A percentile compares a stretch with the other conserved stretches of the same genome.
These are phyloP conservation scores for Ophiognomonia clavigignenti-juglandacearum DNA, from an alignment of 2,329 filamentous ascomycete genomes.

Conservation along the genomic window DNA sequence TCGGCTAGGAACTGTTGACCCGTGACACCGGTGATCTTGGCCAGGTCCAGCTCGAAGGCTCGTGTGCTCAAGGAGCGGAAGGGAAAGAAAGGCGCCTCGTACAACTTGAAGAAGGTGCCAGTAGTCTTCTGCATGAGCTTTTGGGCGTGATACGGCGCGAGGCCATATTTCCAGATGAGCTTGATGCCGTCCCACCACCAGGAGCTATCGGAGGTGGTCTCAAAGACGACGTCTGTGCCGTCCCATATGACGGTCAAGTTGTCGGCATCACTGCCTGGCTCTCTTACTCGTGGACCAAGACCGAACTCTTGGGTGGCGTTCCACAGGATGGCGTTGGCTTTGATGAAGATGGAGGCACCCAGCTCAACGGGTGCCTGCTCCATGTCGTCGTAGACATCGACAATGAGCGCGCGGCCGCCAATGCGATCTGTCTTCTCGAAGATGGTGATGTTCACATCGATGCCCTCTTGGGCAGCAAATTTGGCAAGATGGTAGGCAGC, in stretches of 20 bases:
- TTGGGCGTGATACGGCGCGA: conserved; percentile 69
- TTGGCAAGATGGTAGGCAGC: conserved; percentile 76
- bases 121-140: conserved; percentile 68
- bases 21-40: conserved; percentile 61
- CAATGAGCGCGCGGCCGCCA: conserved; percentile 83
- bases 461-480: conserved; percentile 57
- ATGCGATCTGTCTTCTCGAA: conserved; percentile 76
- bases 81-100: conserved; percentile 77
- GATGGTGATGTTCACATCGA: conserved; percentile 73
- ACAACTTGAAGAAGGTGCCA: conserved; percentile 71
- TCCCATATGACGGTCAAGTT: conserved; percentile 78
- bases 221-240: conserved; percentile 67
- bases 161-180: conserved; percentile 80
- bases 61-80: conserved; percentile 71
- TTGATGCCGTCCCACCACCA: conserved; percentile 78
- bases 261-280: conserved; percentile 40
- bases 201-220: conserved; percentile 52
- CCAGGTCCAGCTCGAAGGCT: conserved; percentile 62
- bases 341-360: conserved; percentile 87
- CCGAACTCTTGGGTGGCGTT: conserved; percentile 67
- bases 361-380: conserved; percentile 72
- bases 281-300: conserved; percentile 50
- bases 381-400: conserved; percentile 67
- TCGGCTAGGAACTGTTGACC: conserved; percentile 67
- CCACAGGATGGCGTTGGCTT: conserved; percentile 76